Percentiles rank a stretch among this genome's conserved stretches.
Conservation (phyloP, 306 rosid genomes). For the Herpetospermum pedunculosum region DNA sequence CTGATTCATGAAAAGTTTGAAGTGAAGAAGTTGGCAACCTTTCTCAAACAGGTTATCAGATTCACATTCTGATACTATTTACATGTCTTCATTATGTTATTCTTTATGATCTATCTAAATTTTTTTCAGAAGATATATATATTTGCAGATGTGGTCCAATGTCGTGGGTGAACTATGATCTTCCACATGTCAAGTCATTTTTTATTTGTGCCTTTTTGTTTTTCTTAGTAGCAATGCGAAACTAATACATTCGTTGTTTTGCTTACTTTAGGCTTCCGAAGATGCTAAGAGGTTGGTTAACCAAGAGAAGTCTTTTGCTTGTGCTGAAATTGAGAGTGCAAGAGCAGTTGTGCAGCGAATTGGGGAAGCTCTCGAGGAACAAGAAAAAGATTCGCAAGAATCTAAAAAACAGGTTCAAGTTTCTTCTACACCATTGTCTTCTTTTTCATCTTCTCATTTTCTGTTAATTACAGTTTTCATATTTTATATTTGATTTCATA, state of each 20-base stretch:
- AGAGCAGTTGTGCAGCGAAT: slow-evolving; percentile 84
- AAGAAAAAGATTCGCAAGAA: slow-evolving; percentile 43
- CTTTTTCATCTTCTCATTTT: background rate
- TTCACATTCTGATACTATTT: slow-evolving; percentile 6
- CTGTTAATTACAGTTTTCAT: background rate
- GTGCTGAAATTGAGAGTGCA: slow-evolving; percentile 97
- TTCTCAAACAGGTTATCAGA: slow-evolving; percentile 75
- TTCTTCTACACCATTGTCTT: background rate
- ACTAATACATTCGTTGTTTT: slow-evolving; percentile 2
- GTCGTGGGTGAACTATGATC: background rate
- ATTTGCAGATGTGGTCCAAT: background rate
- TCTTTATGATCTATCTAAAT: background rate
- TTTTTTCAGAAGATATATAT: background rate
- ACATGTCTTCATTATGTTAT: background rate
- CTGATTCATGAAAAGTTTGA: slow-evolving; percentile 97
- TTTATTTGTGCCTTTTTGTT: background rate
- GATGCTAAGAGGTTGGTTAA: slow-evolving; percentile 93
- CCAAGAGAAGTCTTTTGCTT: slow-evolving; percentile 93
- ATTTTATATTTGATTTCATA: background rate
- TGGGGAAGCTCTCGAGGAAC: slow-evolving; percentile 90
- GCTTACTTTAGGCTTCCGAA: slow-evolving; percentile 67
- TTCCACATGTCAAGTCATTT: background rate
- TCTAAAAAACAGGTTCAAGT: slow-evolving; percentile 56
- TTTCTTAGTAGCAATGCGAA: background rate
- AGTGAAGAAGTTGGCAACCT: slow-evolving; percentile 85